Evolutionary conservation across 2,329 filamentous ascomycete genomes (phyloP), one percentile per base, ranked within the genome.

Genomic region (Trichoderma koningiopsis): DNA sequence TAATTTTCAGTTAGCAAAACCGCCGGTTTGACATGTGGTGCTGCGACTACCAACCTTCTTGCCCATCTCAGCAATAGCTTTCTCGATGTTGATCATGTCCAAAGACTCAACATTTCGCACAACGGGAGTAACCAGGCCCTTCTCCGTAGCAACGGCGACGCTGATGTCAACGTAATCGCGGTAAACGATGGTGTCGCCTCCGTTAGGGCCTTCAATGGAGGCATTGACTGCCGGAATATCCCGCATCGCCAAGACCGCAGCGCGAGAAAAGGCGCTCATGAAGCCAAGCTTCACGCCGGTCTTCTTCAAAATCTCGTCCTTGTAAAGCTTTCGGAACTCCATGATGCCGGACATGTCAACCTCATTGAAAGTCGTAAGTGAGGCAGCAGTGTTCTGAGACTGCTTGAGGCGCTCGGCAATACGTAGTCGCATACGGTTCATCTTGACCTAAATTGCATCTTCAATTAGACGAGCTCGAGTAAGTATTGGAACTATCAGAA

Each of bases 321-420:
- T 98, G 88, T 98, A 98, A 58, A 94, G 86, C 82, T 97, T 97
- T 75, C 96, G 92, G 85, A 99, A 95, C 72, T 97, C 93, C 91
- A 98, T 97, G 61, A 99, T 86, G 27, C 92, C 93, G 37, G 95
- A 97, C 96, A 99, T 99, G 81, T 99, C 96, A 71, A 99, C 96
- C 82, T 98, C 95, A 81, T 99, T 97, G 87, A 99, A 99, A 31
- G 96, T 99, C 59, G 96, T 98, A 65, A 99, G 86, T 4, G 96
- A 97, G 56, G 96, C 96, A 62, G 96, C 95, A 1, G 96, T 98
- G 84, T 99, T 99, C 80, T 99, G 96, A 24, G 96, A 98, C 81
- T 99, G 96, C 89, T 99, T 99, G 73, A 99, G 88, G 75, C 96
- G 94, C 85, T 99, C 96, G 62, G 96, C 93, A 75, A 98, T 99